These are phyloP conservation scores for Ramalina peruviana DNA, from an alignment of 495 filamentous ascomycete species.

Conservation along the genomic window DNA sequence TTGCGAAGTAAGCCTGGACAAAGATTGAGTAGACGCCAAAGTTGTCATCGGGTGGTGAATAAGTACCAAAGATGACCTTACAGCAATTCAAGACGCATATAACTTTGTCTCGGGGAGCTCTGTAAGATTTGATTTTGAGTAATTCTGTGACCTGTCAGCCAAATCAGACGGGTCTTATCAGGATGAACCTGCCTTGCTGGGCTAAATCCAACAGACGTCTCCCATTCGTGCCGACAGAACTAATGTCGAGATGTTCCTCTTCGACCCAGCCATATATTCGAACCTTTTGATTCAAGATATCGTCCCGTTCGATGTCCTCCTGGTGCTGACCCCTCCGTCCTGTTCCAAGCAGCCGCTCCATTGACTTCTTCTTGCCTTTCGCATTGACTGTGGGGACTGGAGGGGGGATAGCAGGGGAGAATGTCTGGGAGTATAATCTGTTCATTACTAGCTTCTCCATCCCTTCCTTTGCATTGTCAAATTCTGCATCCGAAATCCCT, in stretches of 20 bases:
- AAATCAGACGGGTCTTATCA: neutral
- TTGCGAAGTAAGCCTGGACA: slow-evolving; percentile 69
- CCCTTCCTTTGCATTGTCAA: slow-evolving; percentile 94
- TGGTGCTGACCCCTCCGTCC: slow-evolving; percentile 90
- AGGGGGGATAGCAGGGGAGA: slow-evolving; percentile 80
- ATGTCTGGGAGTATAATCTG: slow-evolving; percentile 86
- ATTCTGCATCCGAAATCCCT: slow-evolving; percentile 88
- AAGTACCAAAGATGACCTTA: slow-evolving; percentile 93
- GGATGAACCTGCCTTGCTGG: slow-evolving; percentile 53
- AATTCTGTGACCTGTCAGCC: slow-evolving; percentile 47
- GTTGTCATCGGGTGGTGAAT: slow-evolving; percentile 9
- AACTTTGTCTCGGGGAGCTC: slow-evolving; percentile 92
- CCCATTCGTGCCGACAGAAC: slow-evolving; percentile 68
- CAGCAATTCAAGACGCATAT: slow-evolving; percentile 98
- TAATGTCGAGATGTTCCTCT: slow-evolving; percentile 91
- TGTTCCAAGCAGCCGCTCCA: slow-evolving; percentile 57
- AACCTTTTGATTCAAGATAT: slow-evolving; percentile 88
- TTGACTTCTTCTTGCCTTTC: slow-evolving; percentile 54
- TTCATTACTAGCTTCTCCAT: slow-evolving; percentile 99
- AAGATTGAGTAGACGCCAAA: slow-evolving; percentile 3
- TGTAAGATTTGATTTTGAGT: slow-evolving; percentile 87
- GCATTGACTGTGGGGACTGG: slow-evolving; percentile 57
- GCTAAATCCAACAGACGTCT: slow-evolving; percentile 77
- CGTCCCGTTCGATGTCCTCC: slow-evolving; percentile 94
- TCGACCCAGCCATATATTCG: slow-evolving; percentile 90